Base-by-base conservation (phyloP, 169 alveolate genomes). In the Plasmodium billcollinsi region DNA sequence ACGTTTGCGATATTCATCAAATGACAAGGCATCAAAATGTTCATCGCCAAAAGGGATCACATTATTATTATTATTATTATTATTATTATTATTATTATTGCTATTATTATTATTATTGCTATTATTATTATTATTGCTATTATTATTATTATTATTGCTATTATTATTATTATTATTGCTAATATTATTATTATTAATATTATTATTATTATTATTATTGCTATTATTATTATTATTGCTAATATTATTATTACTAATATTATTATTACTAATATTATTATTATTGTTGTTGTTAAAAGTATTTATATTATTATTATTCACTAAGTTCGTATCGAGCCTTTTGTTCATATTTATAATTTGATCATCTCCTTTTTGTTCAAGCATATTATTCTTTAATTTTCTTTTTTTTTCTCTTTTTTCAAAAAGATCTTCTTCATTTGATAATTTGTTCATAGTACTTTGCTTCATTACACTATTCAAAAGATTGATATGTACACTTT, bases 401-500 rank as follows among this genome's bases (percentile, higher is more conserved):
- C 47, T 39, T 39, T 39, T 39, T 49, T 65, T 47, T 75, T 66
- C 8, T 75, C 50, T 12, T 24, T 5, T 24, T 47, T 39, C 39
- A 63, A 11, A 12, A 62, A 8, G 1, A 49, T 50, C 20, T 6
- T 74, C 61, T 52, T 58, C 50, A n/a, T 49, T 49, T 47, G 21
- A 18, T 5, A 47, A 56, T 54, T 67, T 67, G 3, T 9, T 83
- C 50, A 29, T 4, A 26, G 26, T 83, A 12, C 63, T 49, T 11
- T 18, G 73, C 24, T 67, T 69, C 39, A 83, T 9, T 39, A 56
- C 54, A 63, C 70, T 67, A 73, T 20, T 83, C 52, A 83, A 45
- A 9, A 83, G 47, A 73, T 69, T 21, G 47, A 39, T 39, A 39
- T 83, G 56, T 12, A 72, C 49, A 69, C 45, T 83, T 83, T 83